Conservation (phyloP, 805 yeast genomes). For the Candida gorgasii region DNA sequence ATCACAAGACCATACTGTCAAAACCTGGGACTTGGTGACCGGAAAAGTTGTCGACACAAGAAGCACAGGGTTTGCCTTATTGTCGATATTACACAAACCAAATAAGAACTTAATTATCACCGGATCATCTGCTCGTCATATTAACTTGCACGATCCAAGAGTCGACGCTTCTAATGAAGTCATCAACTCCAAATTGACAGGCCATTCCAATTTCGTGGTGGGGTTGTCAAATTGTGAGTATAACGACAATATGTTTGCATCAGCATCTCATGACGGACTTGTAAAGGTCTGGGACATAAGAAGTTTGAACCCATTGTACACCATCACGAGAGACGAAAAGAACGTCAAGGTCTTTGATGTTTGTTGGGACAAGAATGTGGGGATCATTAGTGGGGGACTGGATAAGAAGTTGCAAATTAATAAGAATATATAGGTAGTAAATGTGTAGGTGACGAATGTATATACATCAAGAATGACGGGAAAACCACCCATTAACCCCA, state of each 20-base stretch:
- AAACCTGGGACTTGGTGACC: constrained; percentile 95
- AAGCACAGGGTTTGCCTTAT: constrained; percentile 79
- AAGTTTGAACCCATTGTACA: constrained; percentile 77
- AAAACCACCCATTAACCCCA: constrained; percentile 62
- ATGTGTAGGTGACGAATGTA: not conserved
- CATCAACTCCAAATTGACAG: constrained; percentile 61
- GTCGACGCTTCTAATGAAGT: constrained; percentile 62
- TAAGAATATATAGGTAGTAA: constrained; percentile 21
- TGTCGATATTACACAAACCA: constrained; percentile 71
- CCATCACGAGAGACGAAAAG: constrained; percentile 63
- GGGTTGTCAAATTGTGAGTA: constrained; percentile 72
- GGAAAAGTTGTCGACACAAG: constrained; percentile 83
- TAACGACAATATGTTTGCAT: constrained; percentile 77
- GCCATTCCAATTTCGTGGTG: constrained; percentile 91
- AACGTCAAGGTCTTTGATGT: constrained; percentile 79
- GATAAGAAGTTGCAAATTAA: constrained; percentile 92
- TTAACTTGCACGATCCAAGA: constrained; percentile 91
- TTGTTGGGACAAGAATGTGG: constrained; percentile 76
- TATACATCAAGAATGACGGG: no score
- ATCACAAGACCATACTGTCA: constrained; percentile 91
- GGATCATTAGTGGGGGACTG: constrained; percentile 90
- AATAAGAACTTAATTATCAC: constrained; percentile 72
- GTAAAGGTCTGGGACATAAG: constrained; percentile 95
- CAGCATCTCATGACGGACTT: constrained; percentile 96
- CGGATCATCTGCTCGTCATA: constrained; percentile 98